These are phyloP conservation scores for Euphorbia lathyris DNA, from an alignment of 345 rosid species.

Conservation along the genomic window DNA sequence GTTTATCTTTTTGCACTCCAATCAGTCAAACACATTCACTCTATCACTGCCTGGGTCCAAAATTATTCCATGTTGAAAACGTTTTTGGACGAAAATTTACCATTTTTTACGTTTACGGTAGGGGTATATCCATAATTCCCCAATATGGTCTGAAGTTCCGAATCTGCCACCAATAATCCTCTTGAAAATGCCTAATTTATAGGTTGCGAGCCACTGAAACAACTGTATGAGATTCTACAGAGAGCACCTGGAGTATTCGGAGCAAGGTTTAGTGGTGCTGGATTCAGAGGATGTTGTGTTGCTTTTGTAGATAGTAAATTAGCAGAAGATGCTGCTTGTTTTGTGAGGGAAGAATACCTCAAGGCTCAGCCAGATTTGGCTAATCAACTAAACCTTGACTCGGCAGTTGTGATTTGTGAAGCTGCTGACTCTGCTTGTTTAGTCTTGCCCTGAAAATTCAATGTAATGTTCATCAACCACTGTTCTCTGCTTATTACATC, in stretches of 20 bases:
- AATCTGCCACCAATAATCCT: too few relatives aligned
- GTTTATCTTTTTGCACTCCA: too few relatives aligned
- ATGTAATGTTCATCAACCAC: not conserved
- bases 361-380: slow-evolving; percentile 66
- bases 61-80: too few relatives aligned
- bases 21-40: too few relatives aligned
- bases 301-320: slow-evolving; percentile 59
- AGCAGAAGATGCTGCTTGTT: slow-evolving; percentile 64
- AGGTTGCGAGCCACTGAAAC: slow-evolving; percentile 82
- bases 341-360: slow-evolving; percentile 53
- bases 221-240: slow-evolving; percentile 65
- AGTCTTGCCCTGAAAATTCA: slow-evolving; percentile 25
- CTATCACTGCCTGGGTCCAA: too few relatives aligned
- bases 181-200: not conserved
- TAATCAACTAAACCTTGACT: slow-evolving; percentile 37
- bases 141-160: too few relatives aligned
- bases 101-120: too few relatives aligned
- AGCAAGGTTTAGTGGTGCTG: slow-evolving; percentile 91
- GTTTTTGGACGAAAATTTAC: too few relatives aligned
- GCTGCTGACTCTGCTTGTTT: slow-evolving; percentile 68
- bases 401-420: slow-evolving; percentile 63
- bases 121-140: too few relatives aligned
- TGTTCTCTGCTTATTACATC: slow-evolving; percentile 5
- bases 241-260: slow-evolving; percentile 69
- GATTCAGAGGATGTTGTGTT: slow-evolving; percentile 88